Evolutionary conservation across 331 rosid species (phyloP).

Genomic region (Malus hybrid): DNA sequence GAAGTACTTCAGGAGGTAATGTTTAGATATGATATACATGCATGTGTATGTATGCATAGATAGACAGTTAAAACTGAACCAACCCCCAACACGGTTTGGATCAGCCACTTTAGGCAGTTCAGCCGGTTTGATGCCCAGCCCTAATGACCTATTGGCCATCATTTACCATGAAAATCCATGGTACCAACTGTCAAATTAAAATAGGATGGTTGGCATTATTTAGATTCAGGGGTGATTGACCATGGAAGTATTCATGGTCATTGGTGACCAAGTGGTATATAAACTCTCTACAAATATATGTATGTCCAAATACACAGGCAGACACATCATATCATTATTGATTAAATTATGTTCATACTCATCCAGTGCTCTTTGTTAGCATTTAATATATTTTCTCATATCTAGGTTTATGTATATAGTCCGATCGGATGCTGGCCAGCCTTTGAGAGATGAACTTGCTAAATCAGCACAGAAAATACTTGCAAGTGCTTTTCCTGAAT

Average conservation of each 20-base stretch:
- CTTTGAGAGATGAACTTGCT: slow-evolving; percentile 90
- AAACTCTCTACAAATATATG: neutral
- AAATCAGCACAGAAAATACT: slow-evolving; percentile 97
- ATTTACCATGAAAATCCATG: neutral
- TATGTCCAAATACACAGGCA: neutral
- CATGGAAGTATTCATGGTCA: slow-evolving; percentile 2
- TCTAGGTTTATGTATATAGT: slow-evolving; percentile 86
- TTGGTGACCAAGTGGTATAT: neutral
- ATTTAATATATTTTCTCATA: slow-evolving; percentile 3
- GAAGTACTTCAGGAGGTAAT: slow-evolving; percentile 92
- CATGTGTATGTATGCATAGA: neutral
- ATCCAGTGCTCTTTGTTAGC: neutral
- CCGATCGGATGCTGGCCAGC: slow-evolving; percentile 90
- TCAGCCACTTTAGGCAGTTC: neutral
- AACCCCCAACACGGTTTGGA: neutral
- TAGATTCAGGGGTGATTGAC: neutral
- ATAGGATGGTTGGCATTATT: neutral
- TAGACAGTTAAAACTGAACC: neutral
- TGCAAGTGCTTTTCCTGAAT: slow-evolving; percentile 80
- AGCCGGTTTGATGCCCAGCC: neutral
- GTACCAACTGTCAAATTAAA: neutral
- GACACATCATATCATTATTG: neutral
- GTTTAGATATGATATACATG: neutral
- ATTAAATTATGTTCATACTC: neutral
- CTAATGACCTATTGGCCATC: neutral